phyloP scores from a whole-genome alignment of 805 yeast species.

The Starmerella lactis-condensi region DNA sequence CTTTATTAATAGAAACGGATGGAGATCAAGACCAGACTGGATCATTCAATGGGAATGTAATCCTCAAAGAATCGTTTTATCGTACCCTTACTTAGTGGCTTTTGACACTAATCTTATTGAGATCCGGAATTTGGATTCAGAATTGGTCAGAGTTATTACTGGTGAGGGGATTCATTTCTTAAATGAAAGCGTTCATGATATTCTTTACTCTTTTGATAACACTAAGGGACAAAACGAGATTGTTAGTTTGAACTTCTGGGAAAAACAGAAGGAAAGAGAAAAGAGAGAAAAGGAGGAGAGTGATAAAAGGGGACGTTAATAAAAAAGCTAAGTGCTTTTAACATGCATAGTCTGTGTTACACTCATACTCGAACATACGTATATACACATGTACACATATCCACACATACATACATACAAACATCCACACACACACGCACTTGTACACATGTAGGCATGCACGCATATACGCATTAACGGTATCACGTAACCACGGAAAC shows the following conservation, averaged over 20 bases:
- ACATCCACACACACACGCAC: too few species aligned
- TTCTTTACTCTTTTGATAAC: slow-evolving; percentile 77
- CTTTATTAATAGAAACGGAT: slow-evolving; percentile 84
- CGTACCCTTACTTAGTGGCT: slow-evolving; percentile 83
- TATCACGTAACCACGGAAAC: too few species aligned
- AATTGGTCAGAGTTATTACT: slow-evolving; percentile 64
- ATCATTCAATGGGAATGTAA: slow-evolving; percentile 92
- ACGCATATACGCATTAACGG: too few species aligned
- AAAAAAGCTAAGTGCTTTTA: neutral
- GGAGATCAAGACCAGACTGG: slow-evolving; percentile 91
- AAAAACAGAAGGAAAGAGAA: slow-evolving; percentile 13
- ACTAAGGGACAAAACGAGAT: slow-evolving; percentile 83
- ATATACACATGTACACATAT: neutral
- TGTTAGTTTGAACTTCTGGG: slow-evolving; percentile 82
- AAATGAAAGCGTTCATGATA: slow-evolving; percentile 83
- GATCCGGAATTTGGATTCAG: slow-evolving; percentile 76
- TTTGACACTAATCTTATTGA: slow-evolving; percentile 84
- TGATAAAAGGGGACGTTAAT: neutral
- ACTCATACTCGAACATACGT: too few species aligned
- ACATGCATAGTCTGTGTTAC: too few species aligned
- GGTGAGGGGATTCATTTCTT: slow-evolving; percentile 82
- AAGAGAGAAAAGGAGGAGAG: neutral
- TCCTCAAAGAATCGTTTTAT: slow-evolving; percentile 79
- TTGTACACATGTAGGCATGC: too few species aligned
- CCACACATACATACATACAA: too few species aligned